These are phyloP conservation scores for Phytophthora multivora DNA, from an alignment of 352 stramenopile species.

Conservation along the genomic window DNA sequence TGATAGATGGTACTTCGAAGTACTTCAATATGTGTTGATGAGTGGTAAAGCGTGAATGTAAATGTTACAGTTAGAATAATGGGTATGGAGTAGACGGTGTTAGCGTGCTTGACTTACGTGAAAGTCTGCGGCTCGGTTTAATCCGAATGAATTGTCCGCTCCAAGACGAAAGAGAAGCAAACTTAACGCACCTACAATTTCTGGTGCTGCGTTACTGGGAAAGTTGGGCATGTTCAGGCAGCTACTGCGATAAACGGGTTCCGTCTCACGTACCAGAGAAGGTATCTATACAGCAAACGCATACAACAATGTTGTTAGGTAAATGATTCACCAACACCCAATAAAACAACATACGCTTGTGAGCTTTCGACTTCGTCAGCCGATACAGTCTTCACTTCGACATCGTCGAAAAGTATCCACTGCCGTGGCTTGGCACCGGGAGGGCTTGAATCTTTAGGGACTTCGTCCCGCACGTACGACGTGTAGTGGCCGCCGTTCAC, in stretches of 20 bases:
- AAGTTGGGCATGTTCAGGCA: not conserved
- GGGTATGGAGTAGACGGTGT: too few species aligned
- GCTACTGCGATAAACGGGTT: constrained; percentile 33
- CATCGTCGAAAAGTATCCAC: constrained; percentile 74
- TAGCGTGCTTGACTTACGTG: too few species aligned
- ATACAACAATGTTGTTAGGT: constrained; percentile 1
- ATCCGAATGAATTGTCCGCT: too few species aligned
- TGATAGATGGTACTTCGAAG: constrained; percentile 14
- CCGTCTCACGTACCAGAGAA: constrained; percentile 50
- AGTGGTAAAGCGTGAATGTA: constrained; percentile 11
- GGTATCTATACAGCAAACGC: constrained; percentile 28
- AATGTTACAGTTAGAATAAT: not conserved
- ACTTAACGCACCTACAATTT: too few species aligned
- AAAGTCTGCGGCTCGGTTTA: too few species aligned
- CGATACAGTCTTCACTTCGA: constrained; percentile 41
- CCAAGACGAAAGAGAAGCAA: too few species aligned
- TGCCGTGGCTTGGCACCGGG: constrained; percentile 17
- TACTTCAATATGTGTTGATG: constrained; percentile 6
- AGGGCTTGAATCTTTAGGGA: not conserved
- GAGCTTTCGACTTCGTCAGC: constrained; percentile 46
- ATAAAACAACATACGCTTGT: constrained; percentile 53
- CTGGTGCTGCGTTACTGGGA: too few species aligned
- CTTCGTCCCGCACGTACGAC: constrained; percentile 42
- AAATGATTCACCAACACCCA: not conserved
- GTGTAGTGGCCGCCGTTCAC: constrained; percentile 81